Conservation (phyloP, 257 asterid species). For the Ajuga chamaepitys region DNA sequence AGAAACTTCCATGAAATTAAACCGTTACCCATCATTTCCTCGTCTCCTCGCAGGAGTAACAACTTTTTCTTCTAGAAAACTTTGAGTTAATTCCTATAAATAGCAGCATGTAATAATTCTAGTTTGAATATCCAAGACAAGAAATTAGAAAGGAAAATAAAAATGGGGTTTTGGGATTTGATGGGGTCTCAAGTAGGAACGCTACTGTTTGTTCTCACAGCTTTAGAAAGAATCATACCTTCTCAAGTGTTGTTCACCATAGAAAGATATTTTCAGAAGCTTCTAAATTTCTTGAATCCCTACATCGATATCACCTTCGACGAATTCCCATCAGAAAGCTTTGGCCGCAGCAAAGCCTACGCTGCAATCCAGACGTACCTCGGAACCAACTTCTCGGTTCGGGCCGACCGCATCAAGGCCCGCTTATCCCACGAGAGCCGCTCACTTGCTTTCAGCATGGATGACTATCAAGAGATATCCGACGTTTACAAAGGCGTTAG, state of each 20-base stretch:
- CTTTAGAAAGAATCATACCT: not conserved
- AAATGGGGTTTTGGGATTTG: too few species aligned
- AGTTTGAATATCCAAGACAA: too few species aligned
- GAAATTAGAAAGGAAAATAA: too few species aligned
- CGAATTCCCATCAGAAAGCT: not conserved
- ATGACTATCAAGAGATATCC: not conserved
- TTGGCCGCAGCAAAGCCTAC: conserved; percentile 14
- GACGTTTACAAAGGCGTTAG: not conserved
- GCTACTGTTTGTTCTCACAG: not conserved
- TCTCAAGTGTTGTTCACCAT: not conserved
- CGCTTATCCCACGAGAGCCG: not conserved
- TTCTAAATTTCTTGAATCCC: not conserved
- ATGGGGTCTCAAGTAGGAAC: not conserved
- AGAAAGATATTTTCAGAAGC: not conserved
- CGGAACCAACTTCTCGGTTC: not conserved
- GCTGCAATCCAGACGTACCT: conserved; percentile 10
- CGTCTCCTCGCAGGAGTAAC: too few species aligned
- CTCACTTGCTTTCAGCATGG: not conserved
- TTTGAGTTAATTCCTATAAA: too few species aligned
- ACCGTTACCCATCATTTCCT: too few species aligned
- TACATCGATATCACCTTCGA: conserved; percentile 18
- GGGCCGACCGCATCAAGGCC: conserved; percentile 5
- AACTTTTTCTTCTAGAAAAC: too few species aligned
- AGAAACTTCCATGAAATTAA: too few species aligned
- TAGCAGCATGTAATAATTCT: too few species aligned